A percentile compares a stretch with the other conserved stretches of the same genome.
These are phyloP conservation scores for Penicillium hesseltinei DNA, from an alignment of 2,329 filamentous ascomycete species.

Conservation along the genomic window DNA sequence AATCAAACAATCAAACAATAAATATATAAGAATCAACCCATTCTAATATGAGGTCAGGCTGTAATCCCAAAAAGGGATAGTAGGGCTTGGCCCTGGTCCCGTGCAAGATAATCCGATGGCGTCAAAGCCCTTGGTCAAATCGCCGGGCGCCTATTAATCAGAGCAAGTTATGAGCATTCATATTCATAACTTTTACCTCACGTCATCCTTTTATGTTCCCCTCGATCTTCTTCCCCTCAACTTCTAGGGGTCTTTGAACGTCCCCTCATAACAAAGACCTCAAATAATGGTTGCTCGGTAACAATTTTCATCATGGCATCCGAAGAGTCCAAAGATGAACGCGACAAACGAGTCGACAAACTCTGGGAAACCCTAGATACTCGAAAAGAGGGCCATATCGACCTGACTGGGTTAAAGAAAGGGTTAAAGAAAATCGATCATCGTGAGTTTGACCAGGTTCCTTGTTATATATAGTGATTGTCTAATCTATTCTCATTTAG, in stretches of 20 bases:
- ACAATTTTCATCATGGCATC: constrained; percentile 59
- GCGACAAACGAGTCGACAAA: constrained; percentile 76
- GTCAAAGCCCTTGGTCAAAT: constrained; percentile 31
- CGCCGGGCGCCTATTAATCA: constrained; percentile 37
- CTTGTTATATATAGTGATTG: constrained; percentile 23
- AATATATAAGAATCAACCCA: neutral
- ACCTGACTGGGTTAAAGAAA: constrained; percentile 78
- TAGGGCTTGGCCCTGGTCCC: constrained; percentile 33
- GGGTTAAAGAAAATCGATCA: constrained; percentile 88
- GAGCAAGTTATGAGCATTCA: neutral
- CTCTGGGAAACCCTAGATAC: constrained; percentile 84
- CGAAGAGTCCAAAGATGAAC: constrained; percentile 72
- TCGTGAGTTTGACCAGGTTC: constrained; percentile 57
- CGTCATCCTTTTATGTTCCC: constrained; percentile 28
- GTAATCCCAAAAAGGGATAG: constrained; percentile 30
- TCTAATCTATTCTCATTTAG: constrained; percentile 31
- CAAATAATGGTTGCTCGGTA: constrained; percentile 47
- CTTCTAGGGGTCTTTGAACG: neutral
- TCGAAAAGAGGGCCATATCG: constrained; percentile 72
- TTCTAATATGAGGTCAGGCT: constrained; percentile 4
- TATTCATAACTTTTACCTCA: constrained; percentile 1
- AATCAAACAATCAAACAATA: neutral
- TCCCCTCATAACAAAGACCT: constrained; percentile 21
- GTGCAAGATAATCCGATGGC: constrained; percentile 29
- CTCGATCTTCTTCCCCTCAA: constrained; percentile 11